phyloP scores from a whole-genome alignment of 345 rosid genomes.

The Populus deltoides region DNA sequence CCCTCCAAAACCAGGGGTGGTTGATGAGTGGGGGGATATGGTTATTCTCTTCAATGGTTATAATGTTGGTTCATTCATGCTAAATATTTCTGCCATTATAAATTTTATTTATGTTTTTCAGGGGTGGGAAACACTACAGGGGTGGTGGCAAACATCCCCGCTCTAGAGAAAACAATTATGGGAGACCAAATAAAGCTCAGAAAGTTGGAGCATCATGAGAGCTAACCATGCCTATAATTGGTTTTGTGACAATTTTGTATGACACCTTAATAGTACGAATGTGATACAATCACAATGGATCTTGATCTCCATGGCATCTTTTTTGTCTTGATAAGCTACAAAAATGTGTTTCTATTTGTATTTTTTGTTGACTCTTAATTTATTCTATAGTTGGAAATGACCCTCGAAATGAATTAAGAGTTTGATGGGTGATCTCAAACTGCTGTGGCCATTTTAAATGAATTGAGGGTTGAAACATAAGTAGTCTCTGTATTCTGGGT shows the following conservation, averaged over 20 bases:
- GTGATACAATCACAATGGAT: background rate
- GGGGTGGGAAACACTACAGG: constrained; percentile 65
- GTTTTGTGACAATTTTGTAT: constrained; percentile 12
- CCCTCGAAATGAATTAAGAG: background rate
- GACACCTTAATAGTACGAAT: background rate
- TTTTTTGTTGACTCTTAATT: background rate
- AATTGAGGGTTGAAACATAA: no score
- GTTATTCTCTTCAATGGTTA: background rate
- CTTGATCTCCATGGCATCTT: background rate
- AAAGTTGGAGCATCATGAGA: constrained; percentile 32
- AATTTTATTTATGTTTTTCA: constrained; percentile 20
- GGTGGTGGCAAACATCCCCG: constrained; percentile 65
- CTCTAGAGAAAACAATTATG: constrained; percentile 47
- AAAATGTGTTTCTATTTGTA: background rate
- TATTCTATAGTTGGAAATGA: background rate
- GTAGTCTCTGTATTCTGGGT: no score
- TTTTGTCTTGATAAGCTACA: background rate
- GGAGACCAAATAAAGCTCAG: constrained; percentile 63
- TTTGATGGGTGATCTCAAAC: background rate
- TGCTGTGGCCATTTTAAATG: background rate
- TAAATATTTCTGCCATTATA: background rate
- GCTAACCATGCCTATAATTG: background rate
- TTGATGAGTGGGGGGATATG: background rate
- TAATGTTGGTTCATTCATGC: background rate
- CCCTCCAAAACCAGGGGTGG: background rate